phyloP scores from a whole-genome alignment of 208 protist species.

The Crithidia fasciculata region DNA sequence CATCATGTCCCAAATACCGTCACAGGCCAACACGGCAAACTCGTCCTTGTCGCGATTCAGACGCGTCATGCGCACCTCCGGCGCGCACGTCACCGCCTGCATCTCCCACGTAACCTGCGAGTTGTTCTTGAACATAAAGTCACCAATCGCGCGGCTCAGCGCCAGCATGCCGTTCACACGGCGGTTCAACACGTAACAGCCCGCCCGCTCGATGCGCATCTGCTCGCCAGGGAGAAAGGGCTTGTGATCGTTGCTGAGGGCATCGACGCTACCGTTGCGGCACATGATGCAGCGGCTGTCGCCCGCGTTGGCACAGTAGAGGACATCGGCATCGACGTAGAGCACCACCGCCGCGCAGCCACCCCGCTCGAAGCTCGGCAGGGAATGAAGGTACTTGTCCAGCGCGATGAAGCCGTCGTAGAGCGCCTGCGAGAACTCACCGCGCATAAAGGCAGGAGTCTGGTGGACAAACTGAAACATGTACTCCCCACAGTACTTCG shows the following conservation, averaged over 20 bases:
- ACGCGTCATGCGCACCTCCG: conserved; percentile 69
- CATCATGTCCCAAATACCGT: conserved; percentile 94
- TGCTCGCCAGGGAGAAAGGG: conserved; percentile 83
- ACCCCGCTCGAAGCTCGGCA: conserved; percentile 61
- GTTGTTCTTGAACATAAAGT: conserved; percentile 94
- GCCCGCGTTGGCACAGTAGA: conserved; percentile 93
- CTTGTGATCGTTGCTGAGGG: conserved; percentile 95
- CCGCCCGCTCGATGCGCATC: conserved; percentile 89
- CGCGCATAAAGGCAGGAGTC: conserved; percentile 60
- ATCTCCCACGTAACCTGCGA: conserved; percentile 82
- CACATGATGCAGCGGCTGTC: conserved; percentile 92
- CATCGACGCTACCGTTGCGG: conserved; percentile 82
- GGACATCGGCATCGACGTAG: conserved; percentile 71
- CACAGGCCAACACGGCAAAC: conserved; percentile 92
- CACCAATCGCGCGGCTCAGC: conserved; percentile 94
- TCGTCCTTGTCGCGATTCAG: conserved; percentile 85
- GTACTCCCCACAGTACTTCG: conserved; percentile 82
- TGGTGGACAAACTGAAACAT: conserved; percentile 76
- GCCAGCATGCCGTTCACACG: conserved; percentile 95
- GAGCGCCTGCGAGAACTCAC: conserved; percentile 68
- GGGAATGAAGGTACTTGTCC: conserved; percentile 73
- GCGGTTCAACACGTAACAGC: conserved; percentile 91
- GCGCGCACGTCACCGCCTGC: conserved; percentile 91
- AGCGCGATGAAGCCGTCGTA: conserved; percentile 89
- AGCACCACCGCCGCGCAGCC: conserved; percentile 90